Conservation (phyloP, 2,329 filamentous ascomycete species). For the Bimuria novae-zelandiae region DNA sequence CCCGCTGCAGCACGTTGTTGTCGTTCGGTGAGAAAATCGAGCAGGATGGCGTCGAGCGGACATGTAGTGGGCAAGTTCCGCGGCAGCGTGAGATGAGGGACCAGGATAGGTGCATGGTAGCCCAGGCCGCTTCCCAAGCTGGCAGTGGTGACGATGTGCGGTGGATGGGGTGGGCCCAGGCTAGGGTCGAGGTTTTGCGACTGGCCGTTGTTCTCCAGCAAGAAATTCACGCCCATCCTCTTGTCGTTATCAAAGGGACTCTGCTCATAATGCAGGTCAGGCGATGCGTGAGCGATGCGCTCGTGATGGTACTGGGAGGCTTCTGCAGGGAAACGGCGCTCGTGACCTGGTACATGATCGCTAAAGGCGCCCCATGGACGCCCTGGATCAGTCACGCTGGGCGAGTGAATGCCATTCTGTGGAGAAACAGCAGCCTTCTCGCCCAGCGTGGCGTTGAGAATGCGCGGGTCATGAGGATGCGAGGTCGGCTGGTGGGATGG, state of each 20-base stretch:
- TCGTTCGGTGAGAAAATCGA: slow-evolving; percentile 76
- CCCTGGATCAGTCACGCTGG: slow-evolving; percentile 25
- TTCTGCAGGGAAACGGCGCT: slow-evolving; percentile 42
- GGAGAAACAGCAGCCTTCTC: slow-evolving; percentile 27
- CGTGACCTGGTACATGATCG: slow-evolving; percentile 40
- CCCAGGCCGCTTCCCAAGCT: slow-evolving; percentile 29
- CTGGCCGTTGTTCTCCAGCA: slow-evolving; percentile 66
- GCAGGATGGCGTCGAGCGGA: slow-evolving; percentile 75
- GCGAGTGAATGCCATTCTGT: slow-evolving; percentile 33
- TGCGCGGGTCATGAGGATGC: slow-evolving; percentile 26
- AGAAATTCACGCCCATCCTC: slow-evolving; percentile 72
- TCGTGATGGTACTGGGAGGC: slow-evolving; percentile 50
- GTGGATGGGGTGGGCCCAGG: slow-evolving; percentile 52
- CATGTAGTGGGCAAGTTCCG: slow-evolving; percentile 71
- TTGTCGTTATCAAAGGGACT: slow-evolving; percentile 51
- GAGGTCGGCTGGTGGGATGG: no score
- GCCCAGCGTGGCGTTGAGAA: slow-evolving; percentile 27
- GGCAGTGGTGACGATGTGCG: slow-evolving; percentile 27
- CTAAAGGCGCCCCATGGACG: slow-evolving; percentile 39
- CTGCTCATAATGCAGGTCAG: slow-evolving; percentile 38
- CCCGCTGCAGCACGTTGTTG: slow-evolving; percentile 69
- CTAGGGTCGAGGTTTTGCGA: slow-evolving; percentile 34
- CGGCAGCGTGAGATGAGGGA: slow-evolving; percentile 45
- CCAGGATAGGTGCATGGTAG: slow-evolving; percentile 36
- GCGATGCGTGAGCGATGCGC: slow-evolving; percentile 30